These are phyloP conservation scores for Leishmania tropica DNA, from an alignment of 208 protist genomes.

Conservation along the genomic window DNA sequence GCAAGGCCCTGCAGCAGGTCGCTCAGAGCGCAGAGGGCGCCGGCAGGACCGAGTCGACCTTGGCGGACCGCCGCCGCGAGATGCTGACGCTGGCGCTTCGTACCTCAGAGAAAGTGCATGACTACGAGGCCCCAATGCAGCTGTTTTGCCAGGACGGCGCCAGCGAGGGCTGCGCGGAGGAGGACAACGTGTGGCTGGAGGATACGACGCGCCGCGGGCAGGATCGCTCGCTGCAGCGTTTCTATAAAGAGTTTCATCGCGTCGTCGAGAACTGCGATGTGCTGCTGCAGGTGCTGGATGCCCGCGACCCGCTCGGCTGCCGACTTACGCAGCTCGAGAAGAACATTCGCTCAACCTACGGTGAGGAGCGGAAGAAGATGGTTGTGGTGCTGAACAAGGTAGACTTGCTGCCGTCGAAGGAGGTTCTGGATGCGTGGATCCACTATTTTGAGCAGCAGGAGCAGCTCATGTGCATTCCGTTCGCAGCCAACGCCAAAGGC, in stretches of 20 bases:
- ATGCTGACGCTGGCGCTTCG: conserved; percentile 78
- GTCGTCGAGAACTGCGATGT: conserved; percentile 95
- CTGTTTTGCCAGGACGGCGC: conserved; percentile 27
- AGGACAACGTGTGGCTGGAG: conserved; percentile 40
- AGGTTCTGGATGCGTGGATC: conserved; percentile 90
- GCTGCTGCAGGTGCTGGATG: conserved; percentile 97
- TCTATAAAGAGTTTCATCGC: conserved; percentile 91
- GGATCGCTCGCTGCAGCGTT: conserved; percentile 83
- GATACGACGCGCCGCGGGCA: conserved; percentile 54
- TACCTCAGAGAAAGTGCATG: conserved; percentile 70
- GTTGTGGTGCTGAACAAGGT: conserved; percentile 98
- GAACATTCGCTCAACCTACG: conserved; percentile 86
- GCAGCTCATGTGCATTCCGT: conserved; percentile 81
- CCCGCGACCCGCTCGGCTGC: conserved; percentile 97
- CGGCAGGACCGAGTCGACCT: conserved; percentile 34
- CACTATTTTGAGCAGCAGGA: conserved; percentile 87
- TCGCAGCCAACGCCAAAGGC: conserved; percentile 88
- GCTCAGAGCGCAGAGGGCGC: neutral
- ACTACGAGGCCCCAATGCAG: conserved; percentile 70
- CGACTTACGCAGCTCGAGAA: conserved; percentile 94
- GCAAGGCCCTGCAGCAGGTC: conserved; percentile 26
- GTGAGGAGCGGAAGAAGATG: conserved; percentile 92
- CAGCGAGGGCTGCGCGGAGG: conserved; percentile 22
- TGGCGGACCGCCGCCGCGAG: conserved; percentile 56
- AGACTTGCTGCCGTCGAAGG: conserved; percentile 95